These are phyloP conservation scores for Volutella citrinella DNA, from an alignment of 2,329 filamentous ascomycete genomes.

Conservation along the genomic window DNA sequence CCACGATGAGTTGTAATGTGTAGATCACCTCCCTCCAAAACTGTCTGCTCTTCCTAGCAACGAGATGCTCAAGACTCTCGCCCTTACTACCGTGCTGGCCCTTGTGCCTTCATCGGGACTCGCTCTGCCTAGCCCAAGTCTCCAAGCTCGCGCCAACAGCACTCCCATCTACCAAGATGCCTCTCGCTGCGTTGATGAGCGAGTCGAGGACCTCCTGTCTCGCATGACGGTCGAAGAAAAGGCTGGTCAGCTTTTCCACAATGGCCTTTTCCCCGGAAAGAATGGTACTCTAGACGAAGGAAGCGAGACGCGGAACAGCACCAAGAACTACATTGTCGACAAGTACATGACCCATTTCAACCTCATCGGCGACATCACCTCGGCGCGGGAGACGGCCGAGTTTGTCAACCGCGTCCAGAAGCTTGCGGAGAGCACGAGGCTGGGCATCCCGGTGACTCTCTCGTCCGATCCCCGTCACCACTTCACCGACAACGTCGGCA, in stretches of 20 bases:
- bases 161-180: neutral
- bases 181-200: neutral
- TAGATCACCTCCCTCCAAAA: too few relatives aligned
- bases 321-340: constrained; percentile 3
- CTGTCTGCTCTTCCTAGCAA: too few relatives aligned
- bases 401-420: constrained; percentile 41
- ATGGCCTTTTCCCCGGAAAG: constrained; percentile 25
- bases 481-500: constrained; percentile 41
- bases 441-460: constrained; percentile 47
- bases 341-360: constrained; percentile 41
- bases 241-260: constrained; percentile 41
- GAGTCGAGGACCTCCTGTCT: neutral
- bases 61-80: too few relatives aligned
- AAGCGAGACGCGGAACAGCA: constrained; percentile 2
- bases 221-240: constrained; percentile 4
- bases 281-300: constrained; percentile 20
- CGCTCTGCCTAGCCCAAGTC: too few relatives aligned
- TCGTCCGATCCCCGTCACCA: constrained; percentile 45
- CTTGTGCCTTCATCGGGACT: too few relatives aligned
- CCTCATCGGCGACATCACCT: constrained; percentile 38
- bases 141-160: too few relatives aligned
- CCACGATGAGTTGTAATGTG: too few relatives aligned
- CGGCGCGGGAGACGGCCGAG: constrained; percentile 31
- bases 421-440: constrained; percentile 37
- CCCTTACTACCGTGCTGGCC: too few relatives aligned